phyloP scores from a whole-genome alignment of 768 basidiomycete genomes.

The Amanita inopinata region DNA sequence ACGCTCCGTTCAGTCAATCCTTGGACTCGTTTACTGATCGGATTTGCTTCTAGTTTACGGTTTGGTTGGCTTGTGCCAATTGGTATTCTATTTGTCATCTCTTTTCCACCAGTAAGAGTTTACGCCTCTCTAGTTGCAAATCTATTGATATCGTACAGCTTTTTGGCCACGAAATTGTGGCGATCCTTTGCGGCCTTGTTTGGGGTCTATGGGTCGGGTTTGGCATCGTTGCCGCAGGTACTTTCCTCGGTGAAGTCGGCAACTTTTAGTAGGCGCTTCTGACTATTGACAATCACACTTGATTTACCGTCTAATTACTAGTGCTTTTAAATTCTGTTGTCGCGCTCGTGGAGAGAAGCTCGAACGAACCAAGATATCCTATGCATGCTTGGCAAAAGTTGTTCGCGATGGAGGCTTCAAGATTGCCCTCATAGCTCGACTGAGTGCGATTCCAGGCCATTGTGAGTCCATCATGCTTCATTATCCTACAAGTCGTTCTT shows the following conservation, averaged over 20 bases:
- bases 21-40: constrained; percentile 2
- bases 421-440: constrained; percentile 66
- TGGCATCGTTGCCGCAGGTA: constrained; percentile 76
- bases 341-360: constrained; percentile 64
- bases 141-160: constrained; percentile 30
- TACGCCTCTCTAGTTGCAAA: constrained; percentile 1
- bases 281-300: neutral
- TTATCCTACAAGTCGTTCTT: constrained; percentile 1
- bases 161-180: constrained; percentile 89
- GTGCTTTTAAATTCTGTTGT: constrained; percentile 81
- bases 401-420: constrained; percentile 86
- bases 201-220: constrained; percentile 88
- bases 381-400: constrained; percentile 54
- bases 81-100: constrained; percentile 71
- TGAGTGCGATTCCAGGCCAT: constrained; percentile 81
- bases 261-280: constrained; percentile 67
- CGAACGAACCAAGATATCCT: constrained; percentile 46
- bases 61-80: constrained; percentile 75
- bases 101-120: constrained; percentile 65
- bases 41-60: constrained; percentile 28
- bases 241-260: constrained; percentile 78
- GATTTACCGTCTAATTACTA: constrained; percentile 17
- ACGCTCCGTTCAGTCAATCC: no score
- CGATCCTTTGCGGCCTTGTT: constrained; percentile 79
- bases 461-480: constrained; percentile 36